Evolutionary conservation across 768 basidiomycete species (phyloP).

Genomic region (Leccinum barrowsii): DNA sequence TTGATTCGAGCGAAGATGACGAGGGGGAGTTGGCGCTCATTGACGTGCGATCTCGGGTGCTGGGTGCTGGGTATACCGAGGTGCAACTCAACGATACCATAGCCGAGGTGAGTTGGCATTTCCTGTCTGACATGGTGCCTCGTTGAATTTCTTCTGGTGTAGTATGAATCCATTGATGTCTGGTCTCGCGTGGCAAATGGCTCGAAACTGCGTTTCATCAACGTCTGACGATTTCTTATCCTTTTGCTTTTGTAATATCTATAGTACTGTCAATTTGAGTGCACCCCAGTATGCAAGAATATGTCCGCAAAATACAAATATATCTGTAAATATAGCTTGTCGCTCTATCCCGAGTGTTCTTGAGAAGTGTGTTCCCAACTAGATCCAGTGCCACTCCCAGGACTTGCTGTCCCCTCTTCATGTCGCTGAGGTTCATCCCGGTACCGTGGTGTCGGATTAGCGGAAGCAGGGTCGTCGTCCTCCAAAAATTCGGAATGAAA

Average conservation of each 20-base stretch:
- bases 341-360: slow-evolving; percentile 24
- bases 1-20: slow-evolving; percentile 65
- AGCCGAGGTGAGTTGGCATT: slow-evolving; percentile 51
- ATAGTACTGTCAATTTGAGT: slow-evolving; percentile 13
- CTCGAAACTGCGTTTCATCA: slow-evolving; percentile 72
- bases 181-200: slow-evolving; percentile 81
- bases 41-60: slow-evolving; percentile 82
- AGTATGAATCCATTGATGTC: slow-evolving; percentile 89
- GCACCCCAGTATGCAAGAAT: slow-evolving; percentile 17
- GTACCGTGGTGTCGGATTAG: slow-evolving; percentile 34
- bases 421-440: slow-evolving; percentile 50
- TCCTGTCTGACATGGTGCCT: background rate
- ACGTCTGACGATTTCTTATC: slow-evolving; percentile 13
- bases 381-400: slow-evolving; percentile 44
- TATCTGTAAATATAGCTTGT: slow-evolving; percentile 18
- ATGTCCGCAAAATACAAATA: slow-evolving; percentile 12
- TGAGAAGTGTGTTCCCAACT: slow-evolving; percentile 75
- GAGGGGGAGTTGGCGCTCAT: slow-evolving; percentile 76
- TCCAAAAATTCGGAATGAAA: slow-evolving; percentile 83
- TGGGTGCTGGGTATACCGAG: slow-evolving; percentile 89
- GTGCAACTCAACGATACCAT: slow-evolving; percentile 86
- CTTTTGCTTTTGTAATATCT: background rate
- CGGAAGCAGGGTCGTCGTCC: slow-evolving; percentile 58
- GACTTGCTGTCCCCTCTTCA: slow-evolving; percentile 26
- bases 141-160: slow-evolving; percentile 13